Evolutionary conservation across 768 basidiomycete species (phyloP).

Genomic region (Leccinum disarticulatum): DNA sequence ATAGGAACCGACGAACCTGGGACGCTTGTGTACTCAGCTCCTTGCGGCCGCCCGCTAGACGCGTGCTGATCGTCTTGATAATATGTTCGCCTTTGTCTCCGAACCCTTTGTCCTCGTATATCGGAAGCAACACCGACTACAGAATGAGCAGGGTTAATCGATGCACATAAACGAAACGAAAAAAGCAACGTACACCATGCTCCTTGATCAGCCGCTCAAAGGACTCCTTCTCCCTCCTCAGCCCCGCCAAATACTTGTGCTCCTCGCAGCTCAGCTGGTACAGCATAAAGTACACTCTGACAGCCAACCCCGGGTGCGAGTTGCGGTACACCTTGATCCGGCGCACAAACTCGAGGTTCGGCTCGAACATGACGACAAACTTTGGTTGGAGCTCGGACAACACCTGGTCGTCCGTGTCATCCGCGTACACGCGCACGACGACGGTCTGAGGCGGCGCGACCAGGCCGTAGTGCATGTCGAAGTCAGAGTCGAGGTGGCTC

Average conservation of each 20-base stretch:
- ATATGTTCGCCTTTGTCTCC: constrained; percentile 49
- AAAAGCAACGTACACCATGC: constrained; percentile 64
- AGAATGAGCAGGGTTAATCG: background rate
- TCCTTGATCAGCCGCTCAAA: constrained; percentile 93
- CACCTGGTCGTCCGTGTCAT: constrained; percentile 89
- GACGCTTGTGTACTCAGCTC: constrained; percentile 65
- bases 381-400: constrained; percentile 85
- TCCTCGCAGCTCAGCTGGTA: constrained; percentile 93
- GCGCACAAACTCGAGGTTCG: constrained; percentile 88
- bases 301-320: constrained; percentile 74
- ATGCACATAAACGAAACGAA: background rate
- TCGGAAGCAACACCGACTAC: constrained; percentile 47
- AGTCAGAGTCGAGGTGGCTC: constrained; percentile 50
- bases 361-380: constrained; percentile 96
- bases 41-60: constrained; percentile 83
- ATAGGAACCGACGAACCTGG: constrained; percentile 39
- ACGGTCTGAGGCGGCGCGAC: constrained; percentile 77
- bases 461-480: constrained; percentile 79
- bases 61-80: constrained; percentile 78
- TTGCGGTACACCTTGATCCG: constrained; percentile 92
- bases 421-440: constrained; percentile 83
- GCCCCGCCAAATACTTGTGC: constrained; percentile 87
- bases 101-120: constrained; percentile 60
- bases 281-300: constrained; percentile 95
- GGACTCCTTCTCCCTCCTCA: constrained; percentile 89